These are phyloP conservation scores for Casuarina equisetifolia DNA, from an alignment of 306 rosid species.

Conservation along the genomic window DNA sequence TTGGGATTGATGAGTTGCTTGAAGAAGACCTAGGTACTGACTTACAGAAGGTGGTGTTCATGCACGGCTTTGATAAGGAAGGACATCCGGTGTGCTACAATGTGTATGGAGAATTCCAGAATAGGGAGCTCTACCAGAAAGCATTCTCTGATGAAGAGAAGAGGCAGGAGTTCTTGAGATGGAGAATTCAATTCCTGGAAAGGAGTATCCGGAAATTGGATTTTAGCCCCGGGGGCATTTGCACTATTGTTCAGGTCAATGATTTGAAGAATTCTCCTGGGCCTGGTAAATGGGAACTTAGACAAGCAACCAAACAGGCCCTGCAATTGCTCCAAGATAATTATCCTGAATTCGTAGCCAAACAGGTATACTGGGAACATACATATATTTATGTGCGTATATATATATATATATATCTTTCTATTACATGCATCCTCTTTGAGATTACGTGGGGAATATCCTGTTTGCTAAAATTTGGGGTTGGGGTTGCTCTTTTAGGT, in stretches of 20 bases:
- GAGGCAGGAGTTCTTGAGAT: conserved; percentile 48
- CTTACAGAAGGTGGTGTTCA: conserved; percentile 48
- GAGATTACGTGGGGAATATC: too few species aligned
- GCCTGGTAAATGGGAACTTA: conserved; percentile 64
- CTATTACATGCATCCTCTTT: too few species aligned
- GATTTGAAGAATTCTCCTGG: conserved; percentile 73
- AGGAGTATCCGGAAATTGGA: conserved; percentile 63
- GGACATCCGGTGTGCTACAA: conserved; percentile 82
- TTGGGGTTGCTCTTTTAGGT: conserved; percentile 37
- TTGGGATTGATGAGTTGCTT: conserved; percentile 47
- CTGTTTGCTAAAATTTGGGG: background rate
- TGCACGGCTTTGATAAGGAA: conserved; percentile 61
- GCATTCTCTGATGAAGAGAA: conserved; percentile 61
- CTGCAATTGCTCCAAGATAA: conserved; percentile 66
- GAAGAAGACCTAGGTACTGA: conserved; percentile 43
- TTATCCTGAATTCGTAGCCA: conserved; percentile 79
- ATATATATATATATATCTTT: background rate
- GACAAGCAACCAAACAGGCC: conserved; percentile 72
- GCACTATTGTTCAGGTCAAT: conserved; percentile 64
- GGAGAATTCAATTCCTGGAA: conserved; percentile 68
- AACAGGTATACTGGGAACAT: conserved; percentile 29
- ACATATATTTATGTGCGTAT: background rate
- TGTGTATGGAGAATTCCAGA: conserved; percentile 56
- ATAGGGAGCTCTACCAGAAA: conserved; percentile 59
- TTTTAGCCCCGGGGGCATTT: conserved; percentile 58